A percentile compares a stretch with the other conserved stretches of the same genome.
These are phyloP conservation scores for Xanthoceras sorbifolium DNA, from an alignment of 345 rosid species.

Conservation along the genomic window DNA sequence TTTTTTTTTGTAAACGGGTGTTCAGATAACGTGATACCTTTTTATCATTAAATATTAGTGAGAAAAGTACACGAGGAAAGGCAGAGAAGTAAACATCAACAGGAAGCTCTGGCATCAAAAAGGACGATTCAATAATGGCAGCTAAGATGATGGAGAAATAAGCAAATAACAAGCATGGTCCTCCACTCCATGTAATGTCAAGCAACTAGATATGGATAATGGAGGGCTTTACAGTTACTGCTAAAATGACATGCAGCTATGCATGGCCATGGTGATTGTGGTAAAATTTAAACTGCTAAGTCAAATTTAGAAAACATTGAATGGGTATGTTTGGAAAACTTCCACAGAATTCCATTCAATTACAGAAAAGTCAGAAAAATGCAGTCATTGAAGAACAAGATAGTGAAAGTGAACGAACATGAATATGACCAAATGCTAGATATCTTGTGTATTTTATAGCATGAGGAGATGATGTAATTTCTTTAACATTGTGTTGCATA, in stretches of 20 bases:
- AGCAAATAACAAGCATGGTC: conserved; percentile 15
- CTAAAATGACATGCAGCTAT: neutral
- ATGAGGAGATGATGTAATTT: neutral
- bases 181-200: conserved; percentile 8
- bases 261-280: neutral
- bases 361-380: too few relatives aligned
- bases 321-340: neutral
- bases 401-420: neutral
- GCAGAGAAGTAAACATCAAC: neutral
- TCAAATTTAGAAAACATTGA: neutral
- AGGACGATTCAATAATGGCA: neutral
- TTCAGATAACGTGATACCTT: neutral
- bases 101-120: neutral
- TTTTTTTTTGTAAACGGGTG: neutral
- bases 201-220: neutral
- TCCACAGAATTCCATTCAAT: neutral
- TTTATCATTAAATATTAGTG: neutral
- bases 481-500: neutral
- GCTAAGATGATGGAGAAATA: conserved; percentile 9
- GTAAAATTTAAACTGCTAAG: neutral
- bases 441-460: neutral
- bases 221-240: neutral
- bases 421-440: neutral
- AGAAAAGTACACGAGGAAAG: too few relatives aligned
- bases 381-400: neutral